Conservation (phyloP, 345 rosid genomes). For the Erodium maritimum region DNA sequence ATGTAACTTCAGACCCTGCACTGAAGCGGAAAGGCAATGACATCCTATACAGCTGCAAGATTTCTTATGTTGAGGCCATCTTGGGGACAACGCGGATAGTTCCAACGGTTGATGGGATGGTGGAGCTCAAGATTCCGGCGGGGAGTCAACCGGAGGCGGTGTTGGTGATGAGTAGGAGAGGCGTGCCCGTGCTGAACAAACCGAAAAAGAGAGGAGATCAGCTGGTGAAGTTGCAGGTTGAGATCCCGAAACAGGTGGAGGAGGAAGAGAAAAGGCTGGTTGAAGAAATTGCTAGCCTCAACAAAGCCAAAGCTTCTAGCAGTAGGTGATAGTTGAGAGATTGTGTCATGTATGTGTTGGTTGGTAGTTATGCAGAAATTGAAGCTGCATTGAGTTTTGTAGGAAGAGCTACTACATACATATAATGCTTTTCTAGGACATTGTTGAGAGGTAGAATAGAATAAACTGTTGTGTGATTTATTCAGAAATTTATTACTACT, state of each 20-base stretch:
- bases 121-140: conserved; percentile 28
- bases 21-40: conserved; percentile 23
- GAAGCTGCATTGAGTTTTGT: not conserved
- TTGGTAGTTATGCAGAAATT: not conserved
- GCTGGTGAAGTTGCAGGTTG: conserved; percentile 28
- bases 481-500: too few relatives aligned
- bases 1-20: conserved; percentile 25
- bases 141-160: conserved; percentile 29
- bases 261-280: conserved; percentile 20
- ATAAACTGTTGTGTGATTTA: not conserved
- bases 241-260: conserved; percentile 25
- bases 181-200: conserved; percentile 25
- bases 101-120: conserved; percentile 32
- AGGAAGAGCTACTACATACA: not conserved
- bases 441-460: not conserved
- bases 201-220: conserved; percentile 28
- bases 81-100: conserved; percentile 25
- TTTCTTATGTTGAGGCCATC: conserved; percentile 33
- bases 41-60: conserved; percentile 29
- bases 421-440: not conserved
- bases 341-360: not conserved
- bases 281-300: conserved; percentile 30
- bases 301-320: conserved; percentile 18
- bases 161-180: conserved; percentile 30
- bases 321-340: conserved; percentile 6